A percentile compares a stretch with the other conserved stretches of the same genome.
Conservation (phyloP, 2,329 filamentous ascomycete species). For the Coleophoma eucalyptorum region DNA sequence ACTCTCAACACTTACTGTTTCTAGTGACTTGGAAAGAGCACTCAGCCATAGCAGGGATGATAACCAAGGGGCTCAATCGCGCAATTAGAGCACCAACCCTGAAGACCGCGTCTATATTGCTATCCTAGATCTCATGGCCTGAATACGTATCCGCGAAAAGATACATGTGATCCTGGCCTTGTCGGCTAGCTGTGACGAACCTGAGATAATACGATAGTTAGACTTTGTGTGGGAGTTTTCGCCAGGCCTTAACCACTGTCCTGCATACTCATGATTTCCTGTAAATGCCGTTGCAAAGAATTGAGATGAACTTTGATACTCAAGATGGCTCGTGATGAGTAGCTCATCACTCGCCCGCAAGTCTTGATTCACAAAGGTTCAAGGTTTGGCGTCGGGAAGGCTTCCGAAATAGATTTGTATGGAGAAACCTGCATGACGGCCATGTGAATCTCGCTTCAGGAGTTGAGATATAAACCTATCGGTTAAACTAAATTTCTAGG, state of each 20-base stretch:
- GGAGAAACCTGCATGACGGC: no score
- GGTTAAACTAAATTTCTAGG: no score
- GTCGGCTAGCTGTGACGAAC: neutral
- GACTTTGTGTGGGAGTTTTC: neutral
- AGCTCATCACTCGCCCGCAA: no score
- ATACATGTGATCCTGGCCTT: neutral
- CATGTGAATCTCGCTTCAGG: no score
- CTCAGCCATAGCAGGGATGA: neutral
- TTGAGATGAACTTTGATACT: neutral
- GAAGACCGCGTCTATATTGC: neutral
- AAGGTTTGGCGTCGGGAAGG: no score
- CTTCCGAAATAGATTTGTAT: no score
- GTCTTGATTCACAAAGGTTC: no score
- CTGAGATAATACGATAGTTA: neutral
- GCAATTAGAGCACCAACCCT: neutral
- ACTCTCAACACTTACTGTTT: neutral
- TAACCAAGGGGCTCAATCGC: neutral
- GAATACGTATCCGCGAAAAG: neutral
- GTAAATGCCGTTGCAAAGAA: neutral
- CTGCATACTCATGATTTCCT: neutral
- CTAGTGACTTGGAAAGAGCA: neutral
- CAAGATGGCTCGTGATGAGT: no score
- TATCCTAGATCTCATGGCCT: neutral
- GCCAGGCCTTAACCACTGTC: neutral
- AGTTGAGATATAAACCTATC: no score